phyloP scores from a whole-genome alignment of 2,329 filamentous ascomycete species.

The Alternaria postmessia region DNA sequence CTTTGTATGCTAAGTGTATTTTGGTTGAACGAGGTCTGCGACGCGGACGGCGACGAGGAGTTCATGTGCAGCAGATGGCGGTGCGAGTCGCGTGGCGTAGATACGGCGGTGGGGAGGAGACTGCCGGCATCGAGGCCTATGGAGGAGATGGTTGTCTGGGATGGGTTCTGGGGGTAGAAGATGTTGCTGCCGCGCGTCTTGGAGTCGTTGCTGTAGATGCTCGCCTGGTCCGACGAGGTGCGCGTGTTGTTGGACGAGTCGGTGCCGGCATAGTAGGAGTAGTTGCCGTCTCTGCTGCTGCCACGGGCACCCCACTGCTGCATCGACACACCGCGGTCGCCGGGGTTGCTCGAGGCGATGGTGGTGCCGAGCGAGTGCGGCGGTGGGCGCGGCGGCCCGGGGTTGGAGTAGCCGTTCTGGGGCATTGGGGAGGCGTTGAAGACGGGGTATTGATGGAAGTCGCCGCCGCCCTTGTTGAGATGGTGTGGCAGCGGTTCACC shows the following conservation, averaged over 20 bases:
- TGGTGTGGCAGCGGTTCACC: conserved; percentile 84
- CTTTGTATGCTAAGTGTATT: conserved; percentile 71
- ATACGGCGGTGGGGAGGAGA: conserved; percentile 48
- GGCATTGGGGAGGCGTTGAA: conserved; percentile 66
- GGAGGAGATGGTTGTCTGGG: conserved; percentile 61
- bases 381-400: conserved; percentile 68
- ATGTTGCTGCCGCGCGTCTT: conserved; percentile 61
- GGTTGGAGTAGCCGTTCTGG: conserved; percentile 57
- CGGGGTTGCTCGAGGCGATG: conserved; percentile 72
- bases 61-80: conserved; percentile 52
- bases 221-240: conserved; percentile 70
- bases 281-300: conserved; percentile 38
- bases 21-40: conserved; percentile 59
- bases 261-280: conserved; percentile 33
- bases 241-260: conserved; percentile 61
- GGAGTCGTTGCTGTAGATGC: conserved; percentile 69
- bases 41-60: conserved; percentile 57
- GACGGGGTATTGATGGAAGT: conserved; percentile 89
- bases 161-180: conserved; percentile 65
- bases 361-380: conserved; percentile 63
- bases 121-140: conserved; percentile 53
- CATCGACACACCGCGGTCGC: conserved; percentile 73
- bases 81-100: conserved; percentile 54
- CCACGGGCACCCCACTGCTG: conserved; percentile 74
- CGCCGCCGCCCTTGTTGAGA: conserved; percentile 76